Evolutionary conservation across 805 yeast genomes (phyloP), one percentile per base, ranked within the genome.

Genomic region (Suhomyces pyralidae): DNA sequence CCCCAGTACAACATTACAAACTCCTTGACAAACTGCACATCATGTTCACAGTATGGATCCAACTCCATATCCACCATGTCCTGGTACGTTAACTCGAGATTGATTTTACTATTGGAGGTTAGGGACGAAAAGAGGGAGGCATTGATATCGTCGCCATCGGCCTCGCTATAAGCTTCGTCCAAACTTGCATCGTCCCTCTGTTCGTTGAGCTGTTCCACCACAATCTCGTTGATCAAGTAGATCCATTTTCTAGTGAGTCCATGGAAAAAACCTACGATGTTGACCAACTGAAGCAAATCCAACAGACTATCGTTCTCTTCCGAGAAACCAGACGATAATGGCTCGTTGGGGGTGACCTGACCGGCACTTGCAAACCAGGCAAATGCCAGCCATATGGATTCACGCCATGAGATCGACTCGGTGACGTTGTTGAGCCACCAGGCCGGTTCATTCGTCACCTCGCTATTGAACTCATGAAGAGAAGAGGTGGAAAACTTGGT

Each of bases 301-400:
- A 53, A 60, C 60, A 46, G 45, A 22, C 56, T 56, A 6, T 59
- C 60, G 32, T 63, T 66, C 14, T 28, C 36, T 8, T 25, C 40
- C 5, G 34, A 17, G 32, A 26, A 28, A 25, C 34, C 30, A 3
- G 48, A 15, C n/a, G 24, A 19, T 3, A 42, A 22, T 15, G 40
- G 30, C n/a, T 19, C 43, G 14, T 43, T 25, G 67, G 62, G 9
- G 61, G 55, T 56, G 5, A 60, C 64, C 54, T 84, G 87, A 7
- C 94, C 96, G 1, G 94, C 93, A 28, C 88, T 80, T 2, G 96
- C 96, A 90, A 93, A 88, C 94, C 94, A 88, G 19, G 87, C 71
- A 53, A 88, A 79, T 0, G 91, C 91, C 50, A 80, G 74, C 88
- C 88, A 84, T 1, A 84, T 71, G 40, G 80, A 71, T 58, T 83